Conservation (phyloP, 495 filamentous ascomycete species). For the Aspergillus indologenus region DNA sequence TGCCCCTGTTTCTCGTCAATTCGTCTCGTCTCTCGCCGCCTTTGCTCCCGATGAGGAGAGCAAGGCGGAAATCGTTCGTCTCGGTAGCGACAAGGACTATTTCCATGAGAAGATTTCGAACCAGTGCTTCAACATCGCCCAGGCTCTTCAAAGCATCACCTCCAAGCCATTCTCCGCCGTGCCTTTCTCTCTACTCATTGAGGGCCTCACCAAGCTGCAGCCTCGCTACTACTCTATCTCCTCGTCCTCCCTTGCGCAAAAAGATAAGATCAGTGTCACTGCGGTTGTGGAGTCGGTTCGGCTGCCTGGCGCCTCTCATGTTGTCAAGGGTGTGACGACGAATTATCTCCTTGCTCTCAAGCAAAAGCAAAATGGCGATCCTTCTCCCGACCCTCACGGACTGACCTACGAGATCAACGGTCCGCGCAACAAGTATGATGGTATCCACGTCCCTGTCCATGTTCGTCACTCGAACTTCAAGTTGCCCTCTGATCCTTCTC, state of each 20-base stretch:
- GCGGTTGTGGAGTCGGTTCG: constrained; percentile 85
- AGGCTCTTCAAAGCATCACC: constrained; percentile 74
- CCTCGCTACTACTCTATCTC: constrained; percentile 99
- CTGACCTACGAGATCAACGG: constrained; percentile 85
- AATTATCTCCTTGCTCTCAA: constrained; percentile 97
- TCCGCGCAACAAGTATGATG: constrained; percentile 95
- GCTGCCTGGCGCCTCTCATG: constrained; percentile 72
- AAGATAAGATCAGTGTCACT: constrained; percentile 90
- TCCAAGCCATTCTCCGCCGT: constrained; percentile 74
- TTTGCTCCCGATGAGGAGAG: constrained; percentile 83
- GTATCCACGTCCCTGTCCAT: constrained; percentile 92
- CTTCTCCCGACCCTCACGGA: constrained; percentile 79
- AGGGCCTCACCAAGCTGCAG: constrained; percentile 90
- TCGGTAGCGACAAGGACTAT: constrained; percentile 92
- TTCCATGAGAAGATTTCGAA: constrained; percentile 85
- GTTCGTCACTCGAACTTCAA: constrained; percentile 99
- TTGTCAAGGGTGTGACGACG: constrained; percentile 92
- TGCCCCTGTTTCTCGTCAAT: constrained; percentile 93
- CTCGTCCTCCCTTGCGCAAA: constrained; percentile 90
- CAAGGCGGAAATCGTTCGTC: constrained; percentile 82
- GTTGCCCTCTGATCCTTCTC: constrained; percentile 89
- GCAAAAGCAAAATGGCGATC: constrained; percentile 92
- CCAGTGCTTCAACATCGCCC: constrained; percentile 85
- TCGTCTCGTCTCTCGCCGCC: constrained; percentile 77
- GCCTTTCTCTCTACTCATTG: constrained; percentile 92